Evolutionary conservation across 2,329 filamentous ascomycete species (phyloP), one percentile per base, ranked within the genome.

Genomic region (Boeremia lycopersici): DNA sequence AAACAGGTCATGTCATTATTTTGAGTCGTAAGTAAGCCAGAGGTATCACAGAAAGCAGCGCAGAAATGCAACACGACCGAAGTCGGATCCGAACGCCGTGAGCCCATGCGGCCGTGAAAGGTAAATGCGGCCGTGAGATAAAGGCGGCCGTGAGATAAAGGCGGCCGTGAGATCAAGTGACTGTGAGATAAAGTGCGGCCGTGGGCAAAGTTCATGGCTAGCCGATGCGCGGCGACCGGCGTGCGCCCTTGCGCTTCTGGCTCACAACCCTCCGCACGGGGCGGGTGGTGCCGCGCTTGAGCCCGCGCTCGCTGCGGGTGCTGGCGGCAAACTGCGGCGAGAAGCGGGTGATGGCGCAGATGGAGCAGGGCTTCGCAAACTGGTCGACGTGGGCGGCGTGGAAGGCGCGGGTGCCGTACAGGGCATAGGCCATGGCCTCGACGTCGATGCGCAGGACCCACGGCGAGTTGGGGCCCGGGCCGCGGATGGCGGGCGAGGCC

Each of bases 361-460:
- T 61, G 11, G 56, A 56, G 42, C 65, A 68, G 13, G 65, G 64
- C 46, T 57, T 67, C 48, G 60, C 64, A 8, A 63, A 48, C 33
- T 67, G 64, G 43, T 65, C 60, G 10, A 52, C 44, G 19, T 60
- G 63, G 9, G 60, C 65, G 29, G 54, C 56, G 51, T 73, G 70
- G 40, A 70, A 73, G 28, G 57, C 62, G 15, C 65, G 60, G 6
- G 69, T 71, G 48, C 63, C 63, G 53, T 72, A 73, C 10, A 71
- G 58, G 13, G 59, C 61, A 39, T 69, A 40, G 3, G 68, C 69
- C 25, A 72, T 51, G 9, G 63, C 64, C 29, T 73, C 70, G 15
- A 73, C 67, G 31, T 73, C 68, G 43, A 64, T 54, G 17, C 69
- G 66, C 4, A 71, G 61, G 17, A 68, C 47, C 70, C 69, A 73